These are phyloP conservation scores for Halteria grandinella DNA, from an alignment of 73 alveolate genomes.

Conservation along the genomic window DNA sequence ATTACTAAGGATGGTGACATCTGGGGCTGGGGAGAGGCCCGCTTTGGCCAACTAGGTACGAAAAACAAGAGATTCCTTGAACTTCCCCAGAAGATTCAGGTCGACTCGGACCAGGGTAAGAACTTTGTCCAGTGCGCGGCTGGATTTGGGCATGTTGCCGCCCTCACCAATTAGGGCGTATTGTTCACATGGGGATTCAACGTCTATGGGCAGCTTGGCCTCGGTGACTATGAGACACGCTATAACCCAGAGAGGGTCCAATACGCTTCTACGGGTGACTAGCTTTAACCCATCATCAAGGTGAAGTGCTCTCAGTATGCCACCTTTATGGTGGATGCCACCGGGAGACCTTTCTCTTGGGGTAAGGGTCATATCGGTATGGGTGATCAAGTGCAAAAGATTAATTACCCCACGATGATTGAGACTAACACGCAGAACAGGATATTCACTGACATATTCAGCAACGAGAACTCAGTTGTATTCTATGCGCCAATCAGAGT, in stretches of 20 bases:
- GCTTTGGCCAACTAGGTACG: conserved; percentile 95
- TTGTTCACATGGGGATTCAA: conserved; percentile 96
- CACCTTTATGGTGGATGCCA: conserved; percentile 84
- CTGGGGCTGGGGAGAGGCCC: conserved; percentile 99
- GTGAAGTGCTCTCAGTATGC: conserved; percentile 92
- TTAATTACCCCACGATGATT: conserved; percentile 83
- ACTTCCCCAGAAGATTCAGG: conserved; percentile 80
- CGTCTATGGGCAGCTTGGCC: conserved; percentile 96
- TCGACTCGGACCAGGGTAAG: conserved; percentile 70
- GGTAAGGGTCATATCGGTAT: conserved; percentile 98
- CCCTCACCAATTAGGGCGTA: conserved; percentile 89
- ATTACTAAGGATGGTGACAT: conserved; percentile 88
- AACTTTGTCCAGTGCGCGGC: conserved; percentile 86
- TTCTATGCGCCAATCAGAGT: conserved; percentile 98
- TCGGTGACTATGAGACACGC: conserved; percentile 86
- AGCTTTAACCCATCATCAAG: conserved; percentile 77
- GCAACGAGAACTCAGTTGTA: conserved; percentile 91
- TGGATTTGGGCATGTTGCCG: conserved; percentile 98
- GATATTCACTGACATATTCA: conserved; percentile 90
- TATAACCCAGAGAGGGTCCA: conserved; percentile 89
- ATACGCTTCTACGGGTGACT: conserved; percentile 80
- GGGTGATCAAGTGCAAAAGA: conserved; percentile 66
- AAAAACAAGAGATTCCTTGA: conserved; percentile 86
- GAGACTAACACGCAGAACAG: conserved; percentile 88
- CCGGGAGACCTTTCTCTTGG: conserved; percentile 95